Conservation (phyloP, 495 filamentous ascomycete species). For the Filosporella fistucella region DNA sequence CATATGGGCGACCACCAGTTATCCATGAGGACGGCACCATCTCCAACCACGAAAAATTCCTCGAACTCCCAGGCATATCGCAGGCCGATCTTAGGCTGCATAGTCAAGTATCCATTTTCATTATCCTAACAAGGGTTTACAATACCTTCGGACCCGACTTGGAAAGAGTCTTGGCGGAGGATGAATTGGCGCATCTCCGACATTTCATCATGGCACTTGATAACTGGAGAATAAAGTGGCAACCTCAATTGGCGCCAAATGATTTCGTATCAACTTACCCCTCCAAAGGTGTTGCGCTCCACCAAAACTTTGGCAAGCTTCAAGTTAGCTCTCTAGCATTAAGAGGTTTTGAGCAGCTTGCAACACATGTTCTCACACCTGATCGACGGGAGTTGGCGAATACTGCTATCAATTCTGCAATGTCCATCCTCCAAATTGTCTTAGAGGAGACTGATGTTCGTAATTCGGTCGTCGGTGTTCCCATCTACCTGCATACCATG, state of each 20-base stretch:
- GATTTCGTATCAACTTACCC: conserved; percentile 30
- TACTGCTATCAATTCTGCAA: conserved; percentile 52
- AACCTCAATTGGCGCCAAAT: conserved; percentile 29
- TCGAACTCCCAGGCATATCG: conserved; percentile 39
- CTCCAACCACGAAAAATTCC: conserved; percentile 45
- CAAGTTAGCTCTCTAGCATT: conserved; percentile 56
- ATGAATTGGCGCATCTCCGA: conserved; percentile 45
- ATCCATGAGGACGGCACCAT: conserved; percentile 49
- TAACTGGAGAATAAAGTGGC: conserved; percentile 54
- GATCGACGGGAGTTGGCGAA: conserved; percentile 51
- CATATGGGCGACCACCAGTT: conserved; percentile 34
- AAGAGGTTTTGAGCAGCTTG: conserved; percentile 44
- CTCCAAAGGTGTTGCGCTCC: conserved; percentile 53
- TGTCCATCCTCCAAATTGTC: conserved; percentile 49
- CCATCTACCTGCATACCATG: conserved; percentile 51
- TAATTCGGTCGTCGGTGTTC: conserved; percentile 35
- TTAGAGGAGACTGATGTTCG: conserved; percentile 53
- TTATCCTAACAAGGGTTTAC: conserved; percentile 53
- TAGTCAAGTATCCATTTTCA: conserved; percentile 53
- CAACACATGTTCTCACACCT: conserved; percentile 39
- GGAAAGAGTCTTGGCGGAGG: conserved; percentile 47
- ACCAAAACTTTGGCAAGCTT: conserved; percentile 58
- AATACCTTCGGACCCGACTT: conserved; percentile 51
- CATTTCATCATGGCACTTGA: conserved; percentile 51
- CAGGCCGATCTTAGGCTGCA: conserved; percentile 49